Percentiles rank a stretch among this genome's conserved stretches.
Conservation (phyloP, 1,284 basidiomycete genomes). For the Ganoderma leucocontextum region DNA sequence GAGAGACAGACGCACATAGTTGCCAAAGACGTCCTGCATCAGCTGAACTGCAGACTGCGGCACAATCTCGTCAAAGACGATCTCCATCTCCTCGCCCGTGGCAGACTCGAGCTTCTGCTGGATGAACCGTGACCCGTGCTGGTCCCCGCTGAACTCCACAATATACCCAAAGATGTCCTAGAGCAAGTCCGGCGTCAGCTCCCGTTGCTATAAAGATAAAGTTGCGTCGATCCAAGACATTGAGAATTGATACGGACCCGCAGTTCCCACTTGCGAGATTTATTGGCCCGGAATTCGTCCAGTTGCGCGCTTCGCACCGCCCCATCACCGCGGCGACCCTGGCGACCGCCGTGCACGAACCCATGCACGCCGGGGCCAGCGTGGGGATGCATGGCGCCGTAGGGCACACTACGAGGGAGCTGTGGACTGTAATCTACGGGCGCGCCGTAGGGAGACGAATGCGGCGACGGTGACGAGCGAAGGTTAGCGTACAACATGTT, state of each 20-base stretch:
- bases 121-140: conserved; percentile 92
- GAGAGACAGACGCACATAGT: conserved; percentile 72
- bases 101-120: conserved; percentile 86
- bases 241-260: conserved; percentile 54
- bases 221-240: conserved; percentile 18
- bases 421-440: conserved; percentile 58
- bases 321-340: conserved; percentile 47
- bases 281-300: conserved; percentile 88
- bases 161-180: conserved; percentile 90
- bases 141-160: conserved; percentile 94
- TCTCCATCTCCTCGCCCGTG: conserved; percentile 79
- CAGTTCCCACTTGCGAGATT: conserved; percentile 83
- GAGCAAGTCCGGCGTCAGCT: conserved; percentile 27
- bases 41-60: conserved; percentile 80
- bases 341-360: conserved; percentile 43
- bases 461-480: conserved; percentile 52
- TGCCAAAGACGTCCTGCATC: conserved; percentile 96
- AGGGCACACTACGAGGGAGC: conserved; percentile 55
- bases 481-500: conserved; percentile 51
- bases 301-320: conserved; percentile 73
- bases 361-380: conserved; percentile 31
- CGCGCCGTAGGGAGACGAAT: conserved; percentile 51
- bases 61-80: conserved; percentile 92
- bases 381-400: conserved; percentile 50
- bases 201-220: conserved; percentile 14